phyloP scores from a whole-genome alignment of 805 yeast genomes.

The Candida corydali region DNA sequence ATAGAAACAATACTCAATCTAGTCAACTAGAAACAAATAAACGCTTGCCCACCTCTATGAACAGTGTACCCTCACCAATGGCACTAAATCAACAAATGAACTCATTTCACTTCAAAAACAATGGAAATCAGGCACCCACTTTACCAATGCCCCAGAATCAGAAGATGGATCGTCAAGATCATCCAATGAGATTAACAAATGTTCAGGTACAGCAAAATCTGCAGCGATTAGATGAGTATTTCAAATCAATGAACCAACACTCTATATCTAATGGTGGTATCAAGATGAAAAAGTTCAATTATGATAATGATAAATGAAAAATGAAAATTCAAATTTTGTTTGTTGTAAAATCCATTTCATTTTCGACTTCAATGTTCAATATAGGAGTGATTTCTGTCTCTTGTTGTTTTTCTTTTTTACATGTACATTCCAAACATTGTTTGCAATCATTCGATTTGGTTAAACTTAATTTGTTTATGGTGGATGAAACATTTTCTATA shows the following conservation, averaged over 20 bases:
- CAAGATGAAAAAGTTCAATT: neutral
- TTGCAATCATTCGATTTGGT: no score
- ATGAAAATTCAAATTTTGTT: neutral
- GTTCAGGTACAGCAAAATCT: constrained; percentile 1
- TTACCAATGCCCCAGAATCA: constrained; percentile 1
- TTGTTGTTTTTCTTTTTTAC: constrained; percentile 3
- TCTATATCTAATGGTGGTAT: neutral
- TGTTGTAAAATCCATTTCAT: constrained; percentile 11
- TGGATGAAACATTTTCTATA: constrained; percentile 6
- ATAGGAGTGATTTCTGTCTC: constrained; percentile 1
- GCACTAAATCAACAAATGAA: no score
- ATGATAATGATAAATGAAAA: neutral
- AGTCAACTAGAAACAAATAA: no score
- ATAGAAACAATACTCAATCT: constrained; percentile 11
- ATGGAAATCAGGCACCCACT: constrained; percentile 4
- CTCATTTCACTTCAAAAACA: no score
- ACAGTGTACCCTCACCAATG: no score
- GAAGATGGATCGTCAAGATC: no score
- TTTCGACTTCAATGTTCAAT: constrained; percentile 6
- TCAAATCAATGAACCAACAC: no score
- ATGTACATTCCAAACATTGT: constrained; percentile 1
- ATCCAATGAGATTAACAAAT: neutral
- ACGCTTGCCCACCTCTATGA: no score
- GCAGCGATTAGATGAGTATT: constrained; percentile 4
- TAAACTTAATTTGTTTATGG: no score